Evolutionary conservation across 352 stramenopile species (phyloP), one percentile per base, ranked within the genome.

Genomic region (Lagenidium giganteum): DNA sequence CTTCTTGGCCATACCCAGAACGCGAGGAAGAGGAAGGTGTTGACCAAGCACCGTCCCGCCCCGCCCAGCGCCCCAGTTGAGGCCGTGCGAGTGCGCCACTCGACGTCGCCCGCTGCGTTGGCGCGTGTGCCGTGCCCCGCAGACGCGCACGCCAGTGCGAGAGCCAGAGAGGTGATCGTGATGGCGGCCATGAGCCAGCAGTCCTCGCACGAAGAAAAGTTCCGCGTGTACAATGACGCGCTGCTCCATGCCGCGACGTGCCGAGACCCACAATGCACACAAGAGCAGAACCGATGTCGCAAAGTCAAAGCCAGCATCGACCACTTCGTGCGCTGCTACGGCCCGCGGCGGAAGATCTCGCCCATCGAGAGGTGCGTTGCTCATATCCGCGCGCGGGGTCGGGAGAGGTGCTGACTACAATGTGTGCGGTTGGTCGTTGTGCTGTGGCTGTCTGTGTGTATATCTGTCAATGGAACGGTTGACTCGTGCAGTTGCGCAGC

Each of bases 251-350:
- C 79, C 6, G 64, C 82, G 22, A 71, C 66, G 20, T 94, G 82
- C 26, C 33, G 36, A 5, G 53, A 80, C 20, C 23, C 67, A 38
- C 65, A 87, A 5, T 94, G 82, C 43, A 64, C 68, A 38, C 73
- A 64, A 32, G 58, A 63, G 40, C 67, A 69, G 28, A 74, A 73
- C 8, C 80, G 82, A 25, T 94, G 82, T 51, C 79, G 91, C 53
- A 94, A 94, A 61, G 77, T 94, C 30, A 91, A 89, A 46, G 73
- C 69, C n/a, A 89, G 79, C 40, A 90, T 92, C 54, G 74, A 92
- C 57, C 82, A 94, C 61, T 94, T 94, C 36, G 72, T 91, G 49
- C 75, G 77, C 21, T 94, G 82, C 47, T 94, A 92, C 47, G 73
- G 79, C 5, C 70, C 79, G 24, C 77, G 82, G 24, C 74, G 82